Percentiles rank a stretch among this genome's conserved stretches.
phyloP scores from a whole-genome alignment of 2,329 filamentous ascomycete genomes.

The Huntiella abstrusa region DNA sequence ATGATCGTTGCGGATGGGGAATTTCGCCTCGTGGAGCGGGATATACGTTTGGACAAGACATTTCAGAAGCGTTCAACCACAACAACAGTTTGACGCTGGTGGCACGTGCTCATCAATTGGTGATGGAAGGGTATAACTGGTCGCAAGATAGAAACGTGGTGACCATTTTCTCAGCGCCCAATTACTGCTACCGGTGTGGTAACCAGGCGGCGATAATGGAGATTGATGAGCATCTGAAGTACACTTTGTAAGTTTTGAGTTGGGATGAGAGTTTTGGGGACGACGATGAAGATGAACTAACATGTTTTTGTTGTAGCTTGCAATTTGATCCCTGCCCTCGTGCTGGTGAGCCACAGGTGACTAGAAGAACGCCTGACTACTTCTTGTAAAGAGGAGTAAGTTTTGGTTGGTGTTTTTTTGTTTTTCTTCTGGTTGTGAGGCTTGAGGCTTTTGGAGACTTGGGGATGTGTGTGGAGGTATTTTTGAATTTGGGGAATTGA shows the following conservation, averaged over 20 bases:
- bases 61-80: conserved; percentile 96
- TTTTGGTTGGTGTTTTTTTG: not conserved
- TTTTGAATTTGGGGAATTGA: not conserved
- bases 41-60: conserved; percentile 92
- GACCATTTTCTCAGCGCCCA: conserved; percentile 87
- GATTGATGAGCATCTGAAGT: conserved; percentile 97
- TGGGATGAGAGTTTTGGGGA: not conserved
- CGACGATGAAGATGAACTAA: not conserved
- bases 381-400: conserved; percentile 51
- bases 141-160: conserved; percentile 96
- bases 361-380: conserved; percentile 88
- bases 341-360: conserved; percentile 97
- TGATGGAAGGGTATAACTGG: conserved; percentile 99
- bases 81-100: conserved; percentile 96
- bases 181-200: conserved; percentile 97
- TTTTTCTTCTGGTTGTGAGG: conserved; percentile 1
- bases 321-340: conserved; percentile 98
- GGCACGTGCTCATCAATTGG: conserved; percentile 88
- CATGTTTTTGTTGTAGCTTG: conserved; percentile 39
- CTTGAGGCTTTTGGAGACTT: not conserved
- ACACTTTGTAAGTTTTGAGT: conserved; percentile 68
- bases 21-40: conserved; percentile 88
- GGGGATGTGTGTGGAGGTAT: not conserved
- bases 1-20: conserved; percentile 90
- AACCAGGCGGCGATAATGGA: conserved; percentile 99